phyloP scores from a whole-genome alignment of 495 filamentous ascomycete species.

The Podospora pseudopauciseta region DNA sequence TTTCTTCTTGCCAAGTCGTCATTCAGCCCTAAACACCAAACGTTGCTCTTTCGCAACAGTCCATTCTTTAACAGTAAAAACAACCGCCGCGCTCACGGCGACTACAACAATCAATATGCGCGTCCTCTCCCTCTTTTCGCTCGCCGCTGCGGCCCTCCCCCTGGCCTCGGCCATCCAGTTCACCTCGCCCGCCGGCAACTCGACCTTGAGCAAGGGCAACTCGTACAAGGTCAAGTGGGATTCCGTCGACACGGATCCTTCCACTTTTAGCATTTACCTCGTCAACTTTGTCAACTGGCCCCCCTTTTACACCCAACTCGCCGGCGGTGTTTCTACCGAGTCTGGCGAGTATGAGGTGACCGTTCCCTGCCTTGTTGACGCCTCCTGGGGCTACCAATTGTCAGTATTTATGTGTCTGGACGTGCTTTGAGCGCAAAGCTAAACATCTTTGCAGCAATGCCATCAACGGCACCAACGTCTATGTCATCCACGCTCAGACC shows the following conservation, averaged over 20 bases:
- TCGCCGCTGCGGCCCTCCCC: constrained; percentile 24
- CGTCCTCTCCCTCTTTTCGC: constrained; percentile 26
- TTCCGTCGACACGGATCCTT: constrained; percentile 47
- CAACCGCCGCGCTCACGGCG: constrained; percentile 8
- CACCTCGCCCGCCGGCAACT: constrained; percentile 25
- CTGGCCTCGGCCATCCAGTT: constrained; percentile 35
- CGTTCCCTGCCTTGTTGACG: constrained; percentile 41
- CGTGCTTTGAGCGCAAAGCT: neutral
- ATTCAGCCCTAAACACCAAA: neutral
- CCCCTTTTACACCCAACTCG: constrained; percentile 41
- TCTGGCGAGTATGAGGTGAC: constrained; percentile 33
- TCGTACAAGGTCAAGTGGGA: constrained; percentile 37
- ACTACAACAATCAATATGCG: constrained; percentile 24
- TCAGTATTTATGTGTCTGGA: constrained; percentile 12
- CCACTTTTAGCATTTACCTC: constrained; percentile 42
- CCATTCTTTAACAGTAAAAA: constrained; percentile 23
- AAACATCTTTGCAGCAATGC: constrained; percentile 32
- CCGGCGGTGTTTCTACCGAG: constrained; percentile 34
- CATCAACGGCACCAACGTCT: constrained; percentile 50
- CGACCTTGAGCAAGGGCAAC: constrained; percentile 39
- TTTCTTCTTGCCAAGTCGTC: neutral
- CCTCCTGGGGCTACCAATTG: constrained; percentile 45
- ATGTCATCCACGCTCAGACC: constrained; percentile 47
- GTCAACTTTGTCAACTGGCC: constrained; percentile 52
- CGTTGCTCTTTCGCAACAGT: constrained; percentile 9